Percentiles rank a stretch among this genome's conserved stretches.
Conservation (phyloP, 805 yeast species). For the Brettanomyces custersianus region DNA sequence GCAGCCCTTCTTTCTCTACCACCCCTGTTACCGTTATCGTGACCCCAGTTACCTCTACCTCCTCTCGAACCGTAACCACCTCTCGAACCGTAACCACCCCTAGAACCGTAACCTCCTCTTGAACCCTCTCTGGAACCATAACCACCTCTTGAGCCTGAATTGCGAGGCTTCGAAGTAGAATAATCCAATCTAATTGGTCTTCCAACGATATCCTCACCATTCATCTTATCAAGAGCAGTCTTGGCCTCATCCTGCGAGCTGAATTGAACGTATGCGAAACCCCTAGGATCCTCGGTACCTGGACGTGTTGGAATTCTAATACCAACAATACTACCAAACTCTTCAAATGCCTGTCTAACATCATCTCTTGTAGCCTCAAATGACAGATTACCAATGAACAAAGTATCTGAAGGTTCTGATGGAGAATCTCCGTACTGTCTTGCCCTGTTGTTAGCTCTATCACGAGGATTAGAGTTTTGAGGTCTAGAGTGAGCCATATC, state of each 20-base stretch:
- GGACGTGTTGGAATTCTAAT: conserved; percentile 97
- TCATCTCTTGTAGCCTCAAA: conserved; percentile 81
- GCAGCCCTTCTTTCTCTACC: conserved; percentile 35
- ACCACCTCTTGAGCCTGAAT: conserved; percentile 22
- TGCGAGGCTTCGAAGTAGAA: conserved; percentile 64
- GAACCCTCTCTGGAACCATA: conserved; percentile 2
- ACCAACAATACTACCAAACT: conserved; percentile 74
- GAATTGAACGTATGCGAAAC: conserved; percentile 96
- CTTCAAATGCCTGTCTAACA: conserved; percentile 63
- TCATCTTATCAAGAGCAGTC: conserved; percentile 76
- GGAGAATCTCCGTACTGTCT: conserved; percentile 82
- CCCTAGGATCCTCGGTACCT: conserved; percentile 98
- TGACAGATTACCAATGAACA: conserved; percentile 92
- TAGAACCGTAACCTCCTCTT: conserved; percentile 9
- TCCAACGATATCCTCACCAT: conserved; percentile 84
- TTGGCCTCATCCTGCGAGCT: conserved; percentile 82
- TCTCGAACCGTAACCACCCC: conserved; percentile 11
- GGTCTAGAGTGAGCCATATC: conserved; percentile 88
- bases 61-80: conserved; percentile 14
- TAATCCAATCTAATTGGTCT: conserved; percentile 92
- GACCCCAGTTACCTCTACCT: conserved; percentile 28
- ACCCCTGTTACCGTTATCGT: conserved; percentile 29
- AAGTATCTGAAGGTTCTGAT: conserved; percentile 89
- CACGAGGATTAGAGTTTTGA: conserved; percentile 36
- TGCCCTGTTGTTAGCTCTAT: conserved; percentile 68